Conservation (phyloP, 2,329 filamentous ascomycete species). For the Thelonectria rubi region DNA sequence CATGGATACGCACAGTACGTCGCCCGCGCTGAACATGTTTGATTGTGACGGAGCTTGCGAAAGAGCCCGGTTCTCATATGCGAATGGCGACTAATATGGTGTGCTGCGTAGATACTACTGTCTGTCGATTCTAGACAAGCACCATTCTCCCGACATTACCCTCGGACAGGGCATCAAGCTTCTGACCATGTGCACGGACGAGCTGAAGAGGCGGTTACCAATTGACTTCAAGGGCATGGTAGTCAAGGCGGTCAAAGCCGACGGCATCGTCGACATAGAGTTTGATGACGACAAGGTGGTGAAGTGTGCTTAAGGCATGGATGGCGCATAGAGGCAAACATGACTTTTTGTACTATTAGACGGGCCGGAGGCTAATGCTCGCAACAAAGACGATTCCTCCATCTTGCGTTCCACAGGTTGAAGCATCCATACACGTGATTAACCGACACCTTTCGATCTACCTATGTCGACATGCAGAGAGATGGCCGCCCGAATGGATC, state of each 20-base stretch:
- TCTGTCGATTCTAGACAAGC: conserved; percentile 96
- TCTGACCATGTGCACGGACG: conserved; percentile 92
- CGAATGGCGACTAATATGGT: conserved; percentile 35
- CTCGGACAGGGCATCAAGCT: conserved; percentile 92
- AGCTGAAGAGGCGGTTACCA: conserved; percentile 94
- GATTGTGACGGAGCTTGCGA: background rate
- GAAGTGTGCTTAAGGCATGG: conserved; percentile 61
- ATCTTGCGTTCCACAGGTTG: background rate
- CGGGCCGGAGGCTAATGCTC: conserved; percentile 38
- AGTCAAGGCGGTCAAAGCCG: conserved; percentile 95
- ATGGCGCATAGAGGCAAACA: conserved; percentile 33
- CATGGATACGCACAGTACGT: conserved; percentile 96
- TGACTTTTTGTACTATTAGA: conserved; percentile 52
- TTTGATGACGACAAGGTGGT: conserved; percentile 84
- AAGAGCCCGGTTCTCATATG: background rate
- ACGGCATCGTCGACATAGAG: conserved; percentile 85
- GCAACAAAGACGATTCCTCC: conserved; percentile 40
- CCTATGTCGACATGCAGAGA: background rate
- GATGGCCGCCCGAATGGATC: background rate
- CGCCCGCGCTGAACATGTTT: background rate
- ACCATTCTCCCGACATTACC: conserved; percentile 93
- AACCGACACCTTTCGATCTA: background rate
- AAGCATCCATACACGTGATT: background rate
- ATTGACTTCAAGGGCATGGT: conserved; percentile 98
- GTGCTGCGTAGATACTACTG: conserved; percentile 82